Base-by-base conservation (phyloP, 768 basidiomycete genomes). In the Pleurotus djamor region DNA sequence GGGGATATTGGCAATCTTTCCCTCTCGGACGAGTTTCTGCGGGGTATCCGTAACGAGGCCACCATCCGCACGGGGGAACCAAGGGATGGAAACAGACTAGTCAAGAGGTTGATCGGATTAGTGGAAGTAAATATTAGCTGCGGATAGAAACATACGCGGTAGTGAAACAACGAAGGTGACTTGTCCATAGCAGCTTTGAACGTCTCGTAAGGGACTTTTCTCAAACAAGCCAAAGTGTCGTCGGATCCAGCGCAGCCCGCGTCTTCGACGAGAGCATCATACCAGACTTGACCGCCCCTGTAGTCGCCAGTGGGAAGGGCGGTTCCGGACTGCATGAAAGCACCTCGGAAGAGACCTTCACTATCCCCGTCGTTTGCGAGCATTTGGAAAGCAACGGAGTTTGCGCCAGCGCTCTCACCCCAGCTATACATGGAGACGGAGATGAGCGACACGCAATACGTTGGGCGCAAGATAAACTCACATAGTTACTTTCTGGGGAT, bases 331-430 rank as follows among this genome's bases (percentile, higher is more conserved):
- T 81, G 68, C 83, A 84, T 80, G 65, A 82, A 77, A 3, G 67
- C 82, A 13, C 72, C 83, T 8, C 79, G 79, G 72, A 82, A 84
- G 2, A 84, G 68, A 0, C 78, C 77, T 58, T 79, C 78, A 14
- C 67, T 71, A 49, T 80, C 61, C 1, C 79, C 81, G 4, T 67
- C 70, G 61, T 81, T 79, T 36, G 76, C 70, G 5, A 83, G 54
- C 76, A 83, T 80, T 7, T 85, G 83, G 35, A 83, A 61, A 4
- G 76, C 69, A 9, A 79, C 80, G 44, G 79, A 79, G 48, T 83
- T 79, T 1, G 84, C 83, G 3, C 86, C 86, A 0, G 85, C 83
- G 4, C 77, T 80, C 67, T 85, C 77, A 12, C 86, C 85, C 72
- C 79, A 82, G 38, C 81, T 81, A 59, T 12, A 48, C 52, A 14